These are phyloP conservation scores for Saksenaea oblongispora DNA, from an alignment of 371 early-diverging fungal species.

Conservation along the genomic window DNA sequence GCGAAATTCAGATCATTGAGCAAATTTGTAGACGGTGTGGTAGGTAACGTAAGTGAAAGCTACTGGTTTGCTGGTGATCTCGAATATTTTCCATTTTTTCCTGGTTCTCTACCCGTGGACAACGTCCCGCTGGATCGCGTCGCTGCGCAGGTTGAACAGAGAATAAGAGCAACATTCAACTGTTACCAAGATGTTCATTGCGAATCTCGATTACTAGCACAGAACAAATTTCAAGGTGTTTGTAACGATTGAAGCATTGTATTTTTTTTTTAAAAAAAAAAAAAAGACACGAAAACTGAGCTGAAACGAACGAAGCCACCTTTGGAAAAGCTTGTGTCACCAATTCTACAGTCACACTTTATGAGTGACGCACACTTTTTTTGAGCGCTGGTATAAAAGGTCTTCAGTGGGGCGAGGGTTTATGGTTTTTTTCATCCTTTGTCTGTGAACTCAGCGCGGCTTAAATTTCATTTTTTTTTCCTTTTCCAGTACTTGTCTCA, in stretches of 20 bases:
- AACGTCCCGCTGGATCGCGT: conserved; percentile 21
- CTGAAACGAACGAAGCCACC: not conserved
- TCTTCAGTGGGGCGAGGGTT: not conserved
- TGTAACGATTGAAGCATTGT: too few species aligned
- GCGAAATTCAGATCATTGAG: conserved; percentile 34
- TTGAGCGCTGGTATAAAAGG: not conserved
- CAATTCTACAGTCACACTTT: not conserved
- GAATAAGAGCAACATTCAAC: conserved; percentile 8
- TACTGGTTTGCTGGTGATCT: conserved; percentile 38
- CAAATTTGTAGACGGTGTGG: conserved; percentile 22
- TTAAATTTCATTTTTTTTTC: not conserved
- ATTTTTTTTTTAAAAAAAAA: too few species aligned
- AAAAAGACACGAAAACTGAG: too few species aligned
- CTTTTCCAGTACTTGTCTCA: conserved; percentile 2
- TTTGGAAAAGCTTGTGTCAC: not conserved
- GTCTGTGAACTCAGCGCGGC: conserved; percentile 3
- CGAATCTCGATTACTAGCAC: conserved; percentile 1
- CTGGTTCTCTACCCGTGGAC: not conserved
- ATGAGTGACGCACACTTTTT: not conserved
- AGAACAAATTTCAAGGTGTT: not conserved
- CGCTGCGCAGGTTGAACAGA: conserved; percentile 15
- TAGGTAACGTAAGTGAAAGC: conserved; percentile 25
- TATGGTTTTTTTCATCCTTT: not conserved
- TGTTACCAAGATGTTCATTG: conserved; percentile 15
- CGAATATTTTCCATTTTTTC: conserved; percentile 33